Conservation (phyloP, 2,329 filamentous ascomycete genomes). For the Sporothrix variecibatus region DNA sequence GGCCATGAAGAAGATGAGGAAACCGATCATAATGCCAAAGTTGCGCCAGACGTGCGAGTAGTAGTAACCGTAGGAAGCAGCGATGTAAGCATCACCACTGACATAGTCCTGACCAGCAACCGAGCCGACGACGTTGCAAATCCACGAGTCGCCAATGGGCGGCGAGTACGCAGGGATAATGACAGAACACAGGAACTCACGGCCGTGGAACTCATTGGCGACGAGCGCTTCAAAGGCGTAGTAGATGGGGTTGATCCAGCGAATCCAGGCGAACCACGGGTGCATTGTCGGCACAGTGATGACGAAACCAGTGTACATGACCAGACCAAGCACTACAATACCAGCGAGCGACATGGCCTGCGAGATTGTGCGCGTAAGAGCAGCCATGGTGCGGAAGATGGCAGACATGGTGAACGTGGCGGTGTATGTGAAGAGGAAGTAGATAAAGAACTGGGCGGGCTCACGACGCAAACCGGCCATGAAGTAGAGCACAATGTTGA, state of each 20-base stretch:
- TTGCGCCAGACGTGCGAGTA: conserved; percentile 68
- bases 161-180: conserved; percentile 52
- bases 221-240: conserved; percentile 81
- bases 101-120: conserved; percentile 54
- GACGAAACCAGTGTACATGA: conserved; percentile 72
- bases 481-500: conserved; percentile 84
- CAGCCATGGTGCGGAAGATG: conserved; percentile 81
- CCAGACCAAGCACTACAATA: conserved; percentile 63
- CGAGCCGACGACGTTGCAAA: conserved; percentile 63
- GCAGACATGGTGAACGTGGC: conserved; percentile 79
- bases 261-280: conserved; percentile 79
- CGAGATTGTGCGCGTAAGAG: conserved; percentile 68
- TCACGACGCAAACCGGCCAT: conserved; percentile 78
- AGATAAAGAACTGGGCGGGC: conserved; percentile 80
- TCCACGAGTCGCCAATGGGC: conserved; percentile 43
- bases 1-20: conserved; percentile 60
- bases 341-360: conserved; percentile 63
- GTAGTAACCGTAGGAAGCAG: conserved; percentile 54
- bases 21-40: conserved; percentile 67
- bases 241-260: conserved; percentile 74
- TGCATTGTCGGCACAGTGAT: conserved; percentile 64
- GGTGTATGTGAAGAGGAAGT: conserved; percentile 72
- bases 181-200: conserved; percentile 56
- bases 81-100: conserved; percentile 49
- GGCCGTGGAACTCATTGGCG: conserved; percentile 73